phyloP scores from a whole-genome alignment of 176 grass and related monocot species.

The Phoenix roebelenii region DNA sequence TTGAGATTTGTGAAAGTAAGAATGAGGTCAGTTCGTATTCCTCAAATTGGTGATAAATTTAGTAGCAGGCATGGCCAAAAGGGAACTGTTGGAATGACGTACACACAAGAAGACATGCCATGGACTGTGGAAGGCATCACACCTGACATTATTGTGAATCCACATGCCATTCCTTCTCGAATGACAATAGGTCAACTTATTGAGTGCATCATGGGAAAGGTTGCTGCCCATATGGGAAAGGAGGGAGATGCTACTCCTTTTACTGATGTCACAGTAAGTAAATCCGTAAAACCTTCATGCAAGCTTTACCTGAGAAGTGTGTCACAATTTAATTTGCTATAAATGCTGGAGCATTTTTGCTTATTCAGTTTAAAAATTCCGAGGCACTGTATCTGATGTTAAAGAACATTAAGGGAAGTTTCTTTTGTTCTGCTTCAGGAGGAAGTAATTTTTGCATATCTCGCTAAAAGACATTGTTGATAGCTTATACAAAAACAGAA shows the following conservation, averaged over 20 bases:
- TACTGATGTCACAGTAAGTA: conserved; percentile 97
- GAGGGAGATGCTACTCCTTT: conserved; percentile 97
- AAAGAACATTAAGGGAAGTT: too few relatives aligned
- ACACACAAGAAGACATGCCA: conserved; percentile 98
- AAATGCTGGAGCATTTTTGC: too few relatives aligned
- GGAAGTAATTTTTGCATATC: too few relatives aligned
- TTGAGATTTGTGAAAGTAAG: conserved; percentile 95
- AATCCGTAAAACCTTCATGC: neutral
- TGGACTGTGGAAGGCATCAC: conserved; percentile 99
- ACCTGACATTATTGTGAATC: conserved; percentile 97
- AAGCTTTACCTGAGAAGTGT: too few relatives aligned
- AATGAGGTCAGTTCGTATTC: conserved; percentile 91
- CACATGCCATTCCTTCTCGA: conserved; percentile 94
- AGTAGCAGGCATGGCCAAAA: conserved; percentile 98
- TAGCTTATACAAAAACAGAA: too few relatives aligned
- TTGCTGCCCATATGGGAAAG: conserved; percentile 93
- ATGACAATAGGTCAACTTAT: conserved; percentile 99
- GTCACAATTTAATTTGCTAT: too few relatives aligned
- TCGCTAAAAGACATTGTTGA: too few relatives aligned
- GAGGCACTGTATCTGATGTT: too few relatives aligned
- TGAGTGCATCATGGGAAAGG: conserved; percentile 98
- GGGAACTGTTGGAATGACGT: conserved; percentile 98
- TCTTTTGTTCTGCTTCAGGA: too few relatives aligned
- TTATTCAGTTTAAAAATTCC: too few relatives aligned
- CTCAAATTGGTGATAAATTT: conserved; percentile 98